Percentiles rank a stretch among this genome's conserved stretches.
phyloP scores from a whole-genome alignment of 202 grass and related monocot species.

The Miscanthus sacchariflorus region DNA sequence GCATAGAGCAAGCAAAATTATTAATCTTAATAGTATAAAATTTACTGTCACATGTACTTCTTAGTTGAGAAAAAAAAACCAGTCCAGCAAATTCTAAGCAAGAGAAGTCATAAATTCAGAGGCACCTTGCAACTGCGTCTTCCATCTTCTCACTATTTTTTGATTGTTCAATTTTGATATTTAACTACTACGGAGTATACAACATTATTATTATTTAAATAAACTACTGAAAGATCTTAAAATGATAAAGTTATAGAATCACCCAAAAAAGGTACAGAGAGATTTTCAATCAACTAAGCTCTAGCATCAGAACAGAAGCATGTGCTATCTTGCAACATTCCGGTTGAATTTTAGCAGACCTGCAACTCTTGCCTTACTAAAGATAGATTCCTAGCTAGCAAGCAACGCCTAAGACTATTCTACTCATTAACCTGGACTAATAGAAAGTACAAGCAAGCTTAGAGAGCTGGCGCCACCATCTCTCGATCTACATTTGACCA shows the following conservation, averaged over 20 bases:
- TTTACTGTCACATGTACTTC: not conserved
- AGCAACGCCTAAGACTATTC: not conserved
- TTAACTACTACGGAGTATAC: not conserved
- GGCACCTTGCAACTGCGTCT: not conserved
- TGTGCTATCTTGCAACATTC: not conserved
- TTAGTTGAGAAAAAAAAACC: not conserved
- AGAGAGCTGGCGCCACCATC: no score
- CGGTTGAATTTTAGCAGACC: not conserved
- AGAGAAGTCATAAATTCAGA: not conserved
- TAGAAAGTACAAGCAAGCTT: no score
- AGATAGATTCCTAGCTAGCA: not conserved
- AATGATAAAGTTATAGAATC: slow-evolving; percentile 17
- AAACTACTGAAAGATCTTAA: slow-evolving; percentile 1
- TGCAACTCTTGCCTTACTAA: slow-evolving; percentile 8
- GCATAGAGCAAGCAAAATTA: not conserved
- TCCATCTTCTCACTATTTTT: not conserved
- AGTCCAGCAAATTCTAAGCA: not conserved
- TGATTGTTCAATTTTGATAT: not conserved
- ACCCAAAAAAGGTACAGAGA: not conserved
- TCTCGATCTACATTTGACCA: no score
- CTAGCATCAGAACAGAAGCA: slow-evolving; percentile 1
- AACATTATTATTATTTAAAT: slow-evolving; percentile 27
- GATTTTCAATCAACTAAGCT: slow-evolving; percentile 24
- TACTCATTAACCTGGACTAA: no score
- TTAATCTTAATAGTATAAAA: slow-evolving; percentile 1